Percentiles rank a stretch among this genome's conserved stretches.
Conservation (phyloP, 371 early-diverging fungal species). For the Aphelidium insulamus region DNA sequence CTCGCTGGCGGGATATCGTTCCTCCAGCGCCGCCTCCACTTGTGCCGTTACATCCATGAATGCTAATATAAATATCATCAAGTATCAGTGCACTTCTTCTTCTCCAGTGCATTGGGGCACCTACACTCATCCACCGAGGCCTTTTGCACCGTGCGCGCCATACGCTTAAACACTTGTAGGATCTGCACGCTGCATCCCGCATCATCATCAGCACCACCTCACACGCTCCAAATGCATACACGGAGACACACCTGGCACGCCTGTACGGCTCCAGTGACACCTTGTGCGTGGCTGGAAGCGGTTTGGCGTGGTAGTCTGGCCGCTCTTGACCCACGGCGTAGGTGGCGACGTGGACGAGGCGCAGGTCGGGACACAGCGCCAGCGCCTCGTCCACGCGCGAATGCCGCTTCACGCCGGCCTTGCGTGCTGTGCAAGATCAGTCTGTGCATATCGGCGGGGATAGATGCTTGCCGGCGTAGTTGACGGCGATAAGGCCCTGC, state of each 20-base stretch:
- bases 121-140: conserved; percentile 19
- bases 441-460: too few relatives aligned
- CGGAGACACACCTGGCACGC: too few relatives aligned
- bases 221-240: too few relatives aligned
- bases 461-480: too few relatives aligned
- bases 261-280: conserved; percentile 67
- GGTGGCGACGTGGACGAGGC: conserved; percentile 69
- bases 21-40: conserved; percentile 29
- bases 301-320: conserved; percentile 40
- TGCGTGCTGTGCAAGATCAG: too few relatives aligned
- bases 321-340: conserved; percentile 35
- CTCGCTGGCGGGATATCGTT: conserved; percentile 12
- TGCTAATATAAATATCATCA: conserved; percentile 10
- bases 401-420: conserved; percentile 21
- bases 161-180: conserved; percentile 34
- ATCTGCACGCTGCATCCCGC: conserved; percentile 39
- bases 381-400: conserved; percentile 23
- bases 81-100: not conserved
- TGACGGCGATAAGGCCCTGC: conserved; percentile 65
- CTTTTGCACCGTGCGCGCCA: conserved; percentile 27
- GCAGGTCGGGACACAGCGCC: conserved; percentile 42
- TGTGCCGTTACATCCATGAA: conserved; percentile 58
- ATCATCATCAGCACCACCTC: too few relatives aligned
- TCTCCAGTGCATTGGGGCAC: too few relatives aligned
- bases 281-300: conserved; percentile 54